Percentiles rank a stretch among this genome's conserved stretches.
phyloP scores from a whole-genome alignment of 257 asterid genomes.

The Solanum tacnaense region DNA sequence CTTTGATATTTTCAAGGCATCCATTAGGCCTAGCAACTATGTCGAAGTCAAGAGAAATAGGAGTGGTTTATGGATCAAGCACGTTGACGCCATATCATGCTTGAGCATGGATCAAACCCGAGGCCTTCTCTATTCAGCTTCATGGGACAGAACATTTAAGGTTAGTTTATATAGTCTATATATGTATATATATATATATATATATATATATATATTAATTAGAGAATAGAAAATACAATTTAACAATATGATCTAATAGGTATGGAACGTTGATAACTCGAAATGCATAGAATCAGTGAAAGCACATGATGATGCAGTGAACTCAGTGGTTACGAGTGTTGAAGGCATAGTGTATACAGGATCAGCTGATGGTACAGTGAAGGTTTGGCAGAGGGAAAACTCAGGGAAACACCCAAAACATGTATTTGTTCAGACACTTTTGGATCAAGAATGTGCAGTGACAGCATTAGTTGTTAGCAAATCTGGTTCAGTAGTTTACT shows the following conservation, averaged over 20 bases:
- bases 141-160: conserved; percentile 66
- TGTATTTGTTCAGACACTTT: conserved; percentile 19
- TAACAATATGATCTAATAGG: not conserved
- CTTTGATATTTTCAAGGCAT: conserved; percentile 35
- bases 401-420: conserved; percentile 21
- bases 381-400: conserved; percentile 39
- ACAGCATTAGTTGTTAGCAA: conserved; percentile 39
- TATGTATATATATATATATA: too few species aligned
- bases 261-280: conserved; percentile 24
- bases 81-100: conserved; percentile 47
- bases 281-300: conserved; percentile 47
- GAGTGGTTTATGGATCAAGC: conserved; percentile 39
- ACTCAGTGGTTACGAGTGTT: conserved; percentile 29
- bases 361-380: conserved; percentile 60
- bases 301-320: conserved; percentile 58
- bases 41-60: conserved; percentile 31
- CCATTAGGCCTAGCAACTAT: conserved; percentile 39
- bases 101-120: conserved; percentile 26
- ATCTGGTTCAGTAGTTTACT: conserved; percentile 25
- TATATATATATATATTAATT: too few species aligned
- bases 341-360: conserved; percentile 45
- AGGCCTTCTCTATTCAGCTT: conserved; percentile 45
- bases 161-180: not conserved
- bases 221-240: not conserved
- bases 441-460: conserved; percentile 42